Conservation (phyloP, 116 monocot species). For the Cymodocea nodosa region DNA sequence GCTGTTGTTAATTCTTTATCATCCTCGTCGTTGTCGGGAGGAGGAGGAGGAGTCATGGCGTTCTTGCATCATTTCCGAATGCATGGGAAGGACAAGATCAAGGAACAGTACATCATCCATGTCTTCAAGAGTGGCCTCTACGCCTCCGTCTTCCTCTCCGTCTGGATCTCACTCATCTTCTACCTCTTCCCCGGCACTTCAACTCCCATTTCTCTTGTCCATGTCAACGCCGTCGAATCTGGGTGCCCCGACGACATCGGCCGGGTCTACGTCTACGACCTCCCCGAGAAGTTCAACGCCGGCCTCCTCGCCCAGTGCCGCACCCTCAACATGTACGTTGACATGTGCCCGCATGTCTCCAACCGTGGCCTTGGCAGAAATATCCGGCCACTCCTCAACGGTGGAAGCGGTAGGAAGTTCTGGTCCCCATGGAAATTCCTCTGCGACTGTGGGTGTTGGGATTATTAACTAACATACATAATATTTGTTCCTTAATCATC, state of each 20-base stretch:
- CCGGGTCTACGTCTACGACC: conserved; percentile 47
- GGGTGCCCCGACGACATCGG: conserved; percentile 14
- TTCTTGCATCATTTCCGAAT: no score
- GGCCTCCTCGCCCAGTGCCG: conserved; percentile 38
- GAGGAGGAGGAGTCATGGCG: no score
- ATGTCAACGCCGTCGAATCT: background rate
- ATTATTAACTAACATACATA: no score
- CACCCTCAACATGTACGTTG: conserved; percentile 34
- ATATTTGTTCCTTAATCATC: no score
- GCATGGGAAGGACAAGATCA: no score
- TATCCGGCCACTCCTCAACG: background rate
- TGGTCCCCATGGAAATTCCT: no score
- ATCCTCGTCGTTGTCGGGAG: no score
- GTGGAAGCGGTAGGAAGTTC: no score
- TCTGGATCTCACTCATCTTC: conserved; percentile 25
- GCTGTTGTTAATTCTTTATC: no score
- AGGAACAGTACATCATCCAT: no score
- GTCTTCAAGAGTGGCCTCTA: conserved; percentile 5
- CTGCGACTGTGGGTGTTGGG: background rate
- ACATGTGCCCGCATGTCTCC: conserved; percentile 62
- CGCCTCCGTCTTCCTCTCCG: conserved; percentile 13
- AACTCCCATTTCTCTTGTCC: background rate
- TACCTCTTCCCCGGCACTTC: conserved; percentile 10
- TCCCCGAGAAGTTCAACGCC: conserved; percentile 41
- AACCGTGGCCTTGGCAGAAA: conserved; percentile 59